Conservation (phyloP, 139 green algal species). For the Pleodorina starrii region DNA sequence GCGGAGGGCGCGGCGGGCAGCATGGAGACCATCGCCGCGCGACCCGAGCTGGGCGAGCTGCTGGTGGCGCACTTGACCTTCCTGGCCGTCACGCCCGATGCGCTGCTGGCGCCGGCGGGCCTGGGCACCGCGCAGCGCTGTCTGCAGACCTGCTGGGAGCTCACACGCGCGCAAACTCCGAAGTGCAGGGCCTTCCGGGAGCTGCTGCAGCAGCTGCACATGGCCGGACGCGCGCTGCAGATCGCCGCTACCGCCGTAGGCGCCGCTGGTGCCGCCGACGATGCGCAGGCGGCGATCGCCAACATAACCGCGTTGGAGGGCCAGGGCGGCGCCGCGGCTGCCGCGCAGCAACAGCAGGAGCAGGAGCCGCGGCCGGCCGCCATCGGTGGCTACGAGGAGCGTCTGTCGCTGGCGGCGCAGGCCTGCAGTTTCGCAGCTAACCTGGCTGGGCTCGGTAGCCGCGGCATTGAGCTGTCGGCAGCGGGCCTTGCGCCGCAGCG, state of each 20-base stretch:
- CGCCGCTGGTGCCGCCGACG: not conserved
- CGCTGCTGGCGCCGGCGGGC: not conserved
- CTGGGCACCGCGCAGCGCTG: conserved; percentile 36
- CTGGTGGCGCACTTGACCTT: not conserved
- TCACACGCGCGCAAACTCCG: conserved; percentile 1
- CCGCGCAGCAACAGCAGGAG: no score
- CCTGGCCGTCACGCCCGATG: not conserved
- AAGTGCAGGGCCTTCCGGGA: conserved; percentile 37
- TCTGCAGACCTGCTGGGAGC: conserved; percentile 31
- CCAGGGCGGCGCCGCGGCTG: not conserved
- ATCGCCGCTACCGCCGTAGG: not conserved
- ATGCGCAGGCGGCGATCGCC: not conserved
- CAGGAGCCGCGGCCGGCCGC: not conserved
- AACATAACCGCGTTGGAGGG: not conserved
- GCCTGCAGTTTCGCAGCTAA: conserved; percentile 2
- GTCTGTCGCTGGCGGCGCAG: conserved; percentile 22
- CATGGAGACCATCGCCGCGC: not conserved
- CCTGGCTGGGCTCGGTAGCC: conserved; percentile 15
- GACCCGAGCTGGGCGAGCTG: not conserved
- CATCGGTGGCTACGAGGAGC: not conserved
- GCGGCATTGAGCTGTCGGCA: conserved; percentile 19
- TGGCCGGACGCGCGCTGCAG: not conserved
- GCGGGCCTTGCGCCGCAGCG: conserved; percentile 37
- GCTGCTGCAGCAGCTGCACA: not conserved
- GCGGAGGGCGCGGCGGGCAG: not conserved